Base-by-base conservation (phyloP, 306 rosid species). In the Prunus padus region DNA sequence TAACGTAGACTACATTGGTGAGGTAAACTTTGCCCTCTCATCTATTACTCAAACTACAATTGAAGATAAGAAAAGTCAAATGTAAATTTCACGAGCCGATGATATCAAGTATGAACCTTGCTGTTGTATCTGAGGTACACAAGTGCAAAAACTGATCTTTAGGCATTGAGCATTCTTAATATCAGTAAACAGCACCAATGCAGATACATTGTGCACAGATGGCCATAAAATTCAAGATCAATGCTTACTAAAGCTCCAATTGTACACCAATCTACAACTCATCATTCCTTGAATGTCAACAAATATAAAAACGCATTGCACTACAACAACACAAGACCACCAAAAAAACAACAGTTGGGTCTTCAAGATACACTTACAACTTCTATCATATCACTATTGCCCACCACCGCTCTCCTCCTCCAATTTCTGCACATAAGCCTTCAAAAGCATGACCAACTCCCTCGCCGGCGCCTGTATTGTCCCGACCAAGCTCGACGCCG, bases 401-500 rank as follows among this genome's bases (percentile, higher is more conserved):
- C 55, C 76, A 9, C 62, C 79, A 19, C 82, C 81, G 61, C 73
- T 80, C 57, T 91, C 85, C 76, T 87, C 82, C 81, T 94, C 97
- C 65, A 94, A 79, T 69, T 92, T 94, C 79, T 85, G 77, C 20
- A 92, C 87, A 59, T 92, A 89, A 0, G 98, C 98, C 60, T 88
- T 85, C 81, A 94, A 87, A 60, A 87, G 81, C 93, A 91, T 81
- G 1, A 94, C 54, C 70, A 94, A 33, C 44, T 92, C 96, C 80
- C 97, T 90, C 2, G 96, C 89, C 33, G 97, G 97, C 30, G 96
- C 97, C 73, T 95, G 97, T 67, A 95, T 77, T 1, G 97, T 95
- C 20, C 88, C 79, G 2, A 95, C 97, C 62, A 95, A 23, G 75
- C 76, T 83, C 15, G 93, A 87, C 1, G 97, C 88, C 8, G 98